Percentiles rank a stretch among this genome's conserved stretches.
Evolutionary conservation across 208 protist genomes (phyloP).

Genomic region (Wallacemonas sp.): DNA sequence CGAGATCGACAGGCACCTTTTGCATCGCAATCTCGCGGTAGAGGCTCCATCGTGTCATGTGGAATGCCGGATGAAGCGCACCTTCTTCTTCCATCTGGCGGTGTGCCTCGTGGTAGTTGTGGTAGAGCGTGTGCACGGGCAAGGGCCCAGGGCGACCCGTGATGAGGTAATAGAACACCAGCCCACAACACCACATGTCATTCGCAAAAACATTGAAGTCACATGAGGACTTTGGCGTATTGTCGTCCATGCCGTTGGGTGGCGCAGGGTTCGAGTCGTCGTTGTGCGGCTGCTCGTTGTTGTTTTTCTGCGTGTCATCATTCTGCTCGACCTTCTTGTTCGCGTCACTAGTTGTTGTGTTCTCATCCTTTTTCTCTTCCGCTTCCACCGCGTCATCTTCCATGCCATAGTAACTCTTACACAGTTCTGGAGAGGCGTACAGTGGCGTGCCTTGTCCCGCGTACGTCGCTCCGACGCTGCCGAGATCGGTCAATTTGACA

Average conservation of each 20-base stretch:
- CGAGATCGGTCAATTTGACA: constrained; percentile 77
- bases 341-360: no score
- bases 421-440: constrained; percentile 88
- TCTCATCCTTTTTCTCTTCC: no score
- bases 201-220: constrained; percentile 43
- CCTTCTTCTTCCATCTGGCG: constrained; percentile 5
- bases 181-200: constrained; percentile 86
- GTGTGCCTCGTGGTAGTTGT: constrained; percentile 23
- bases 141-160: constrained; percentile 56
- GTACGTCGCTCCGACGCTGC: constrained; percentile 50
- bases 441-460: constrained; percentile 83
- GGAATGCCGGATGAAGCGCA: constrained; percentile 6
- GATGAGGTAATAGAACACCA: constrained; percentile 77
- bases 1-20: constrained; percentile 37
- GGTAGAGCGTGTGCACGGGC: constrained; percentile 41
- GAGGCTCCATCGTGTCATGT: constrained; percentile 61
- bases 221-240: no score
- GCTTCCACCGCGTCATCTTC: constrained; percentile 19
- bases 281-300: no score
- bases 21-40: constrained; percentile 68
- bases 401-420: constrained; percentile 62
- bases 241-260: no score
- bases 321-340: no score
- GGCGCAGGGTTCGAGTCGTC: no score
- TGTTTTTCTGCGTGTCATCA: not conserved